Base-by-base conservation (phyloP, 2,329 filamentous ascomycete species). In the Plenodomus lindquistii region DNA sequence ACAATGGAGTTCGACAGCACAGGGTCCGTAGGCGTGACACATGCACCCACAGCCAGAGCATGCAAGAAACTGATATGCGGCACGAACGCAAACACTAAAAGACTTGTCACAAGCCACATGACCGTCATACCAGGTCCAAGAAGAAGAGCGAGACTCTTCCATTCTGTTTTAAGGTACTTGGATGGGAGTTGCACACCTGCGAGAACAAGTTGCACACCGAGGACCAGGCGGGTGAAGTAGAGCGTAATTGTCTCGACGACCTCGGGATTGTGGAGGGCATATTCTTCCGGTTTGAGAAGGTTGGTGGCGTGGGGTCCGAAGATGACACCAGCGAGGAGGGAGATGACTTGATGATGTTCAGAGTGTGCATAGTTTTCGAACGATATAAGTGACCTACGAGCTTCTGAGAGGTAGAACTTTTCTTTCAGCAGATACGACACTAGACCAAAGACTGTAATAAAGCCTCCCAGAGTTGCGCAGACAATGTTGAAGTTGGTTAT, bases 361-460 rank as follows among this genome's bases (percentile, higher is more conserved):
- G 45, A 37, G n/a, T 42, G 21, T 10, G 40, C 18, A 27, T 10
- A 3, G 7, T 13, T 16, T 16, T 17, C 19, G 27, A 38, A 47
- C 18, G 6, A 37, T 4, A 31, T 11, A 4, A 31, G 10, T 8
- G 16, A 83, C 88, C 70, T 77, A 93, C 90, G 77, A 44, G 92
- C 89, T 81, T 97, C 92, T 1, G 91, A 96, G 1, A 97, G 81
- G 69, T 96, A 96, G 67, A 89, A 93, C 48, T 85, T 87, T 75
- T 96, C 92, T 68, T 97, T 96, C 66, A 89, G 81, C 16, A 96
- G 81, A 67, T 91, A 96, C 1, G 91, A 96, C 0, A 97, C 90
- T 37, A 97, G 76, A 3, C 91, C 91, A 65, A 96, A 97, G n/a
- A 95, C 60, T 0, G 89, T 91, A 53, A 97, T 85, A 75, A 95